Evolutionary conservation across 106 monocot genomes (phyloP).

Genomic region (Vanilla planifolia): DNA sequence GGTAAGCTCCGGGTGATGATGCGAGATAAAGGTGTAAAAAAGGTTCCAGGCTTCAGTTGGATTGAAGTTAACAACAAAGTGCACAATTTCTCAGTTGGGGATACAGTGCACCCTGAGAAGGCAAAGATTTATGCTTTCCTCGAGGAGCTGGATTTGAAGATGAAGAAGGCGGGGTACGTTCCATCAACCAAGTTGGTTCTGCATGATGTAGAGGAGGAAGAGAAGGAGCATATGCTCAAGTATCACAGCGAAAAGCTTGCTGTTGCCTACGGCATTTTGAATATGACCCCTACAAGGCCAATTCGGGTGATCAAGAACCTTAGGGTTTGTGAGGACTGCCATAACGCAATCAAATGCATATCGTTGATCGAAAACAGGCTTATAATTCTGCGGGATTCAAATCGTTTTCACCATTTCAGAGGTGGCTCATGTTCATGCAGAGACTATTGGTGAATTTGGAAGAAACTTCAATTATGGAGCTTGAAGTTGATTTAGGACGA

Average conservation of each 20-base stretch:
- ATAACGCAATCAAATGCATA: conserved; percentile 52
- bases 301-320: conserved; percentile 71
- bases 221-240: conserved; percentile 66
- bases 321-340: conserved; percentile 65
- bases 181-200: conserved; percentile 50
- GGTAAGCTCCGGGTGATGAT: conserved; percentile 48
- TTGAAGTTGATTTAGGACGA: not conserved
- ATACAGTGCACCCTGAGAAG: conserved; percentile 52
- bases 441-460: conserved; percentile 76
- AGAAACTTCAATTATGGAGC: too few species aligned
- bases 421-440: conserved; percentile 59
- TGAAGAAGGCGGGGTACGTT: conserved; percentile 59
- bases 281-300: conserved; percentile 38
- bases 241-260: conserved; percentile 77
- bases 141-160: conserved; percentile 36
- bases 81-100: conserved; percentile 65
- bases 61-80: conserved; percentile 62
- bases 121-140: conserved; percentile 53
- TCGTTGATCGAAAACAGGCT: conserved; percentile 53
- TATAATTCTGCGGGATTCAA: conserved; percentile 69
- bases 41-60: conserved; percentile 75
- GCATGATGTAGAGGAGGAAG: conserved; percentile 80
- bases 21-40: conserved; percentile 56
- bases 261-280: conserved; percentile 57
- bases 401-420: conserved; percentile 74